Base-by-base conservation (phyloP, 352 stramenopile genomes). In the Phytopythium sindhum region DNA sequence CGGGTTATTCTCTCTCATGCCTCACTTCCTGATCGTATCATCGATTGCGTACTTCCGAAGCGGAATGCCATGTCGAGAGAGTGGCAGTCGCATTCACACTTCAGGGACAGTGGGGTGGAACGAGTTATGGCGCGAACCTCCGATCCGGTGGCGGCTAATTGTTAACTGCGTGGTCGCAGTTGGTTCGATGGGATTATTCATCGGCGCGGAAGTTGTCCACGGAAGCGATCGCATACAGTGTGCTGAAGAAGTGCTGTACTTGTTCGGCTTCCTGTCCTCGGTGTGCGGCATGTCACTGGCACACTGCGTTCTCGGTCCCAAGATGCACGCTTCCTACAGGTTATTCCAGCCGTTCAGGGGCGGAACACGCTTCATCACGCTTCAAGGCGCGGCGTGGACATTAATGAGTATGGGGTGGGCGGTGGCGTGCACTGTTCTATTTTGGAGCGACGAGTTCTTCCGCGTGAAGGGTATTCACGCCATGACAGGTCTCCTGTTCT, bases 371-470 rank as follows among this genome's bases (percentile, higher is more conserved):
- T 88, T 88, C 53, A 68, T 84, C 39, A 81, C 78, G 2, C 72
- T 77, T 17, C 78, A 88, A 62, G 75, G 78, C 35, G 77, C 74
- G 5, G 78, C 65, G 8, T 88, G 78, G 78, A 84, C 78, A n/a
- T 57, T 88, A 3, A 67, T 70, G 6, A 69, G 63, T 11, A 64
- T 86, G 9, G 74, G 67, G 0, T 82, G 69, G 76, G 62, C 75
- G 3, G 60, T 79, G 19, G 67, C 76, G 1, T 79, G 61, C 57
- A 82, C 75, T 2, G 73, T 74, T 2, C 62, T 88, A 2, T 84
- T 83, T 56, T 85, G 76, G 74, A 75, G 62, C n/a, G 55, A 68
- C 1, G 55, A 75, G 7, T 86, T 84, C 61, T 77, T 86, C 52
- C 52, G 73, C 44, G 70, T 88, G 21, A 66, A 63, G 12, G 69